Conservation (phyloP, 108 stramenopile genomes). For the Pseudonitzschia pungens region DNA sequence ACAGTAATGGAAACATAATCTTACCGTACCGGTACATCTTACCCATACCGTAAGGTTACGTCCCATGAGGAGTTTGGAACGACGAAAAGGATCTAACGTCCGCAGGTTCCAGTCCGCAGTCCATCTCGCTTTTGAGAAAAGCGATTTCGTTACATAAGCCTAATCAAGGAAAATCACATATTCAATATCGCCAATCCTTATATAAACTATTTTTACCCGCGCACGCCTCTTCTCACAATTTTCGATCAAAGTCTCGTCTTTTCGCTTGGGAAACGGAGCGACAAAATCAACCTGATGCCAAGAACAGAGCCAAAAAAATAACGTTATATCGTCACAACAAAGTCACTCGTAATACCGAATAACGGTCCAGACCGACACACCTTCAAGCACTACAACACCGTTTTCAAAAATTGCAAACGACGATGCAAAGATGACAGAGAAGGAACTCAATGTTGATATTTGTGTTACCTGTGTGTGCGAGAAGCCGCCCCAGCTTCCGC, state of each 20-base stretch:
- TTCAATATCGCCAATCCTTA: not conserved
- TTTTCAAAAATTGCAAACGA: not conserved
- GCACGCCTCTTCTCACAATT: not conserved
- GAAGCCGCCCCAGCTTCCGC: slow-evolving; percentile 54
- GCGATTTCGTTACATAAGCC: not conserved
- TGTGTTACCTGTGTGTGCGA: slow-evolving; percentile 53
- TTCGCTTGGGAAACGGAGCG: not conserved
- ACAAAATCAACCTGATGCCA: not conserved
- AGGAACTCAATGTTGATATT: slow-evolving; percentile 50
- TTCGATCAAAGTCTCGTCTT: not conserved
- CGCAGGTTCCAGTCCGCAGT: too few species aligned
- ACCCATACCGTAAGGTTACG: too few species aligned
- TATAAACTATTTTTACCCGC: not conserved
- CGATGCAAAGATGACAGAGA: slow-evolving; percentile 1
- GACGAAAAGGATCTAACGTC: too few species aligned
- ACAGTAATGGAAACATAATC: too few species aligned
- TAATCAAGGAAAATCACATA: not conserved
- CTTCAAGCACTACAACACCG: not conserved
- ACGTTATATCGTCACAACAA: not conserved
- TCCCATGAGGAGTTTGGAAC: too few species aligned
- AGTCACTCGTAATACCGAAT: not conserved
- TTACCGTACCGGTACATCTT: too few species aligned
- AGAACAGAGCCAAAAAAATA: not conserved
- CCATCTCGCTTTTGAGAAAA: not conserved
- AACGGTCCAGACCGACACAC: not conserved